Conservation (phyloP, 2,329 filamentous ascomycete species). For the Cytospora piceae region DNA sequence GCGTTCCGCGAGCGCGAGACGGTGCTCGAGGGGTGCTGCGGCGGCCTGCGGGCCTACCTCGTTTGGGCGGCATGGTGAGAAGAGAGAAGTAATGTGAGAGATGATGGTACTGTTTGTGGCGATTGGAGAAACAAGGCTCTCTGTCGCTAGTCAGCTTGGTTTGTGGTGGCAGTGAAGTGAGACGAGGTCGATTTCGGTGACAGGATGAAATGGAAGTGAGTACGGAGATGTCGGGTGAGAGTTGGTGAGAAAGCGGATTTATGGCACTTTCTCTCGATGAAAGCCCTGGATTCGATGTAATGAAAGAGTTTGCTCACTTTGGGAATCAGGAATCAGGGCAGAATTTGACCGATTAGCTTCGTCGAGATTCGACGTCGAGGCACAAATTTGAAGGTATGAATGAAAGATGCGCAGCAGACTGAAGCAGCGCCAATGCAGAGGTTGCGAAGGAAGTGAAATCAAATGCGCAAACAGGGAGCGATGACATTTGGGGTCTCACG, state of each 20-base stretch:
- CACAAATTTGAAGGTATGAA: neutral
- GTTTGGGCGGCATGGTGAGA: constrained; percentile 29
- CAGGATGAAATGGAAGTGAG: neutral
- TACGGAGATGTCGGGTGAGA: neutral
- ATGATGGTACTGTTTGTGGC: neutral
- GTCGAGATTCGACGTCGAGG: neutral
- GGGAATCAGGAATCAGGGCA: neutral
- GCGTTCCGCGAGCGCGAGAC: constrained; percentile 16
- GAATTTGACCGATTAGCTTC: neutral
- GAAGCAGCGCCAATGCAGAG: neutral
- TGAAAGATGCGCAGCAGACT: neutral
- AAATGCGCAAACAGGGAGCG: constrained; percentile 9
- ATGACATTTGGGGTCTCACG: constrained; percentile 3
- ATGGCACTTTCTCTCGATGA: neutral
- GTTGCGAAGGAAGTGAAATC: constrained; percentile 4
- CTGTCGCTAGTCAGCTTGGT: constrained; percentile 6
- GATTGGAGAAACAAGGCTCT: neutral
- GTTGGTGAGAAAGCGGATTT: neutral
- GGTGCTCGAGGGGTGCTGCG: constrained; percentile 2
- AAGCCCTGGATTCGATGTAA: neutral
- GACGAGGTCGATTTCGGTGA: neutral
- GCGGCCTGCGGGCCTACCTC: constrained; percentile 15
- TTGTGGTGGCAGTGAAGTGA: neutral
- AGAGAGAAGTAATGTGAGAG: neutral
- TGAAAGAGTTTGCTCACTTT: neutral